These are phyloP conservation scores for Leptographium procerum DNA, from an alignment of 2,329 filamentous ascomycete genomes.

Conservation along the genomic window DNA sequence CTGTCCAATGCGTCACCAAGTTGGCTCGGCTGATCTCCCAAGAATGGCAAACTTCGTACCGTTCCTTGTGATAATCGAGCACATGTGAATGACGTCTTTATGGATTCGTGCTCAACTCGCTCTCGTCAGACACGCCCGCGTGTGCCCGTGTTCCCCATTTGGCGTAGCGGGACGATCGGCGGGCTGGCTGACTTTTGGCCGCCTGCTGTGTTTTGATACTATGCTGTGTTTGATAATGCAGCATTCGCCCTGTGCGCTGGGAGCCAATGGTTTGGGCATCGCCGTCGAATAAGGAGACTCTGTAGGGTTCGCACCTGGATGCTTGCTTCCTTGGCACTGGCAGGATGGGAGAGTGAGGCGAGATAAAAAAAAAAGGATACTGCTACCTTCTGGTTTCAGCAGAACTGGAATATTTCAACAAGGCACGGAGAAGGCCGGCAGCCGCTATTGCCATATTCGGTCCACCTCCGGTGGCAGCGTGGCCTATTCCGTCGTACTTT, in stretches of 20 bases:
- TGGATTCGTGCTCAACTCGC: neutral
- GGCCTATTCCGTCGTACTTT: too few relatives aligned
- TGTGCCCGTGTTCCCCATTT: neutral
- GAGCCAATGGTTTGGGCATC: neutral
- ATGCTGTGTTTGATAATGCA: constrained; percentile 1
- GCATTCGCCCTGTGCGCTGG: neutral
- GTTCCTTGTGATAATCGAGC: too few relatives aligned
- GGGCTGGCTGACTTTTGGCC: neutral
- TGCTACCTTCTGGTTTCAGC: neutral
- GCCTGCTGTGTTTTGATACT: neutral
- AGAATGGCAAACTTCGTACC: too few relatives aligned
- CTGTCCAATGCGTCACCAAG: too few relatives aligned
- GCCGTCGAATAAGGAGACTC: neutral
- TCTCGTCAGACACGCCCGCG: neutral
- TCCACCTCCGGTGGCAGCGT: neutral
- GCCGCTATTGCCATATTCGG: neutral
- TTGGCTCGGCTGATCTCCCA: too few relatives aligned
- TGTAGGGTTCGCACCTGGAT: too few relatives aligned
- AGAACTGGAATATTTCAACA: neutral
- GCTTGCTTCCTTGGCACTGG: neutral
- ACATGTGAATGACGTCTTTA: neutral
- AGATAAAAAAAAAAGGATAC: neutral
- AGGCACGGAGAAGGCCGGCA: neutral
- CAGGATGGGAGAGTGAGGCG: neutral
- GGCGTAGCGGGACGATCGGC: neutral